Evolutionary conservation across 805 yeast species (phyloP).

Genomic region (Candida suzukii): DNA sequence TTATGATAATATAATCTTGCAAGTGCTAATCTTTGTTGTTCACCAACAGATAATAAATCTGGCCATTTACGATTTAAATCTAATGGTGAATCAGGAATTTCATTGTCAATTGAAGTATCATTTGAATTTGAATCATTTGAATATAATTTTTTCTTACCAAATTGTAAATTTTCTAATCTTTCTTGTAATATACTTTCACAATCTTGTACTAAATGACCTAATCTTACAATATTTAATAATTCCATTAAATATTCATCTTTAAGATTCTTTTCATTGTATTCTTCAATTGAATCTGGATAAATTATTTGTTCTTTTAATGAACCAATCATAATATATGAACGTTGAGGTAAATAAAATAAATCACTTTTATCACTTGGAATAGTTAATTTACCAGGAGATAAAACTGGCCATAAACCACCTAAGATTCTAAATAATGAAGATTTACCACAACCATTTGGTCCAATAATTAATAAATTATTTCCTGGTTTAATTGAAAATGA

Average conservation of each 20-base stretch:
- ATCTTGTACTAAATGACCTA: constrained; percentile 49
- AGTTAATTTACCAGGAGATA: constrained; percentile 43
- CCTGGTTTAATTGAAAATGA: constrained; percentile 73
- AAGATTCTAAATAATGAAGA: constrained; percentile 84
- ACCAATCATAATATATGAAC: constrained; percentile 80
- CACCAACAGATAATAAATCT: constrained; percentile 83
- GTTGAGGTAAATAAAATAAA: constrained; percentile 86
- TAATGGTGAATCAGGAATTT: constrained; percentile 38
- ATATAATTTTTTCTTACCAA: background rate
- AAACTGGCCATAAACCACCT: constrained; percentile 91
- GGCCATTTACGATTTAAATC: constrained; percentile 75
- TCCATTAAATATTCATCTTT: constrained; percentile 43
- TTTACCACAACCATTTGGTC: constrained; percentile 96
- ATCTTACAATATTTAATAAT: constrained; percentile 49
- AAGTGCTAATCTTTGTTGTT: constrained; percentile 90
- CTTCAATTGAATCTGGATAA: constrained; percentile 70
- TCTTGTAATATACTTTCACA: constrained; percentile 16
- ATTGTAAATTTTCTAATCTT: background rate
- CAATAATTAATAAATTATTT: constrained; percentile 80
- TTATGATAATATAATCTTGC: constrained; percentile 85
- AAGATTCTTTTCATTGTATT: constrained; percentile 7
- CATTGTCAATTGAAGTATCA: constrained; percentile 2
- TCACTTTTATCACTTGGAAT: constrained; percentile 60
- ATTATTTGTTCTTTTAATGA: constrained; percentile 82
- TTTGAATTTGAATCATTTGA: background rate